Evolutionary conservation across 2,329 filamentous ascomycete species (phyloP).

Genomic region (Decorospora gaudefroyi): DNA sequence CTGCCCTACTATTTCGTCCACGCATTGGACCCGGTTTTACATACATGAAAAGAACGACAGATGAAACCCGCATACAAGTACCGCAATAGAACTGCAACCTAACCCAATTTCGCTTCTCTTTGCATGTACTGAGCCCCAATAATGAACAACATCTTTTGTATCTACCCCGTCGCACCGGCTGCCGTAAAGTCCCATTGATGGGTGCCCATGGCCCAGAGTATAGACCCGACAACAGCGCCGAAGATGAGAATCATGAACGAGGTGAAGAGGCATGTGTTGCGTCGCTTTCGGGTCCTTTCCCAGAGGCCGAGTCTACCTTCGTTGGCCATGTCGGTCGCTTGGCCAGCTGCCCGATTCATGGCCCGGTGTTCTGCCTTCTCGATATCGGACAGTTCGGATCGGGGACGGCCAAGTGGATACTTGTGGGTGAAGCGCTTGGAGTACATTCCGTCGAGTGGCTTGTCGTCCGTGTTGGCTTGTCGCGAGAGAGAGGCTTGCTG

Average conservation of each 20-base stretch:
- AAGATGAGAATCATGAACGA: background rate
- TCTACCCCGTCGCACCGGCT: background rate
- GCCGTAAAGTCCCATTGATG: conserved; percentile 3
- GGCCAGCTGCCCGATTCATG: accelerated
- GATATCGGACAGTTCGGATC: background rate
- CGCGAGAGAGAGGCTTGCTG: no score
- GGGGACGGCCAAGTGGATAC: background rate
- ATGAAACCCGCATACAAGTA: no score
- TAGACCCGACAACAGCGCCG: background rate
- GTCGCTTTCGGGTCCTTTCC: no score
- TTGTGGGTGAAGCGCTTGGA: conserved; percentile 6
- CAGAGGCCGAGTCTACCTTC: no score
- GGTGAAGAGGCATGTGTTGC: background rate
- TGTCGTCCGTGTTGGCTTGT: background rate
- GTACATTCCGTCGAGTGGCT: background rate
- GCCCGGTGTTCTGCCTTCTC: background rate
- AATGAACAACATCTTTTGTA: no score
- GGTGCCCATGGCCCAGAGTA: conserved; percentile 7
- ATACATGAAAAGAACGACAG: no score
- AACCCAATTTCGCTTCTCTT: no score
- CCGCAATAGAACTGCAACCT: no score
- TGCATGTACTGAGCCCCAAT: no score
- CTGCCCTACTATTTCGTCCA: no score
- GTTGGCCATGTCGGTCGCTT: background rate
- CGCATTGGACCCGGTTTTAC: no score